Evolutionary conservation across 1,284 basidiomycete genomes (phyloP), one percentile per base, ranked within the genome.

Genomic region (Ceratobasidium sp.): DNA sequence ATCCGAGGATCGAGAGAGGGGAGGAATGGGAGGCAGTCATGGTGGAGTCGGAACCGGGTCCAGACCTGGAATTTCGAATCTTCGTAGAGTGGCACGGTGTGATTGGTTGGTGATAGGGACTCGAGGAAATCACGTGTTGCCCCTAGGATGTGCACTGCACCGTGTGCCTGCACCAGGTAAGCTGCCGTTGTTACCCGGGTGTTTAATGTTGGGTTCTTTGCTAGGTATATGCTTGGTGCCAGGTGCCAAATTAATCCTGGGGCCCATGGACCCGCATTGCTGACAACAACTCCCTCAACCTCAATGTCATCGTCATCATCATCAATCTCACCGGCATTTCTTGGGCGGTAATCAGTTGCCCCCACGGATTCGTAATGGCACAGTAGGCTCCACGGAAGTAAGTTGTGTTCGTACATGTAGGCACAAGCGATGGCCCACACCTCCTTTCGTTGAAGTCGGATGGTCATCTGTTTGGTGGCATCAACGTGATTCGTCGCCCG

Each of bases 401-500:
- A 13, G 33, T 50, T 50, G 1, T 9, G 13, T 16, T 56, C 39
- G 8, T 46, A 27, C 25, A 54, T 33, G 25, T 66, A 33, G 3
- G 52, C 62, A 14, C 62, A 4, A 1, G 54, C 3, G 7, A 66
- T 52, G 4, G 52, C 14, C 50, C 50, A 56, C 1, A 50, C 39
- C 30, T 66, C 62, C 41, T 36, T 14, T 1, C 13, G 33, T 13
- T 56, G 49, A 2, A 70, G 46, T 39, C 54, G 57, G 33, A 21
- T 16, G 21, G 44, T 30, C 69, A 70, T 70, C 30, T 70, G 69
- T 21, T 16, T 19, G 2, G 39, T 27, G 3, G 19, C 11, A 19
- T 68, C 53, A 3, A n/a, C n/a, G 14, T 50, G 19, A 33, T 57
- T 68, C 30, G 64, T 49, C 42, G 56, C 54, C 14, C 69, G 27